Evolutionary conservation across 1,284 basidiomycete species (phyloP).

Genomic region (Trichosporon coremiiforme): DNA sequence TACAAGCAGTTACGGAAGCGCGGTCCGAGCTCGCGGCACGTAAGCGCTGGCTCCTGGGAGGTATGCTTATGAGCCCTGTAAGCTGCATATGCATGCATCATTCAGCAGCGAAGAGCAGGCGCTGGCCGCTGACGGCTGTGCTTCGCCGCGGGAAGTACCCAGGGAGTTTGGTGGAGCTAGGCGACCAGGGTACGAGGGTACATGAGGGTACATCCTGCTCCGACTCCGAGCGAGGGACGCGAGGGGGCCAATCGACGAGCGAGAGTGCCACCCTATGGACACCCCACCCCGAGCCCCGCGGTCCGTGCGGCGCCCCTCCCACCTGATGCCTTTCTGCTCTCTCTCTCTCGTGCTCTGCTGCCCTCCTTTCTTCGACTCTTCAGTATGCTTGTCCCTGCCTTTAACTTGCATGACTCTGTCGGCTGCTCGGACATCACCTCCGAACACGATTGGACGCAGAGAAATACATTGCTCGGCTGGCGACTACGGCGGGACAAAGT

Average conservation of each 20-base stretch:
- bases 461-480: background rate
- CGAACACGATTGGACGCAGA: background rate
- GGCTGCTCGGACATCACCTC: too few species aligned
- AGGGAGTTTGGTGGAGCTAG: background rate
- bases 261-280: background rate
- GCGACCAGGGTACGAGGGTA: background rate
- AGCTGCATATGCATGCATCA: background rate
- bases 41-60: too few species aligned
- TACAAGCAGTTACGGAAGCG: background rate
- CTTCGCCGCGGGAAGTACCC: too few species aligned
- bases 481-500: background rate
- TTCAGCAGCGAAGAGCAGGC: too few species aligned
- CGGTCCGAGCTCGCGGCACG: background rate
- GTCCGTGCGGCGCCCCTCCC: constrained; percentile 2
- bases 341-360: background rate
- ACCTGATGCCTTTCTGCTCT: background rate
- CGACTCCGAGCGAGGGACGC: too few species aligned
- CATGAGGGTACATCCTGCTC: too few species aligned
- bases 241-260: background rate
- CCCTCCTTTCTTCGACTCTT: background rate
- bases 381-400: background rate
- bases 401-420: background rate
- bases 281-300: constrained; percentile 12
- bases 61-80: background rate
- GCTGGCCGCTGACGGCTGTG: too few species aligned